Evolutionary conservation across 2,329 filamentous ascomycete genomes (phyloP).

Genomic region (Penicillium nordicum): DNA sequence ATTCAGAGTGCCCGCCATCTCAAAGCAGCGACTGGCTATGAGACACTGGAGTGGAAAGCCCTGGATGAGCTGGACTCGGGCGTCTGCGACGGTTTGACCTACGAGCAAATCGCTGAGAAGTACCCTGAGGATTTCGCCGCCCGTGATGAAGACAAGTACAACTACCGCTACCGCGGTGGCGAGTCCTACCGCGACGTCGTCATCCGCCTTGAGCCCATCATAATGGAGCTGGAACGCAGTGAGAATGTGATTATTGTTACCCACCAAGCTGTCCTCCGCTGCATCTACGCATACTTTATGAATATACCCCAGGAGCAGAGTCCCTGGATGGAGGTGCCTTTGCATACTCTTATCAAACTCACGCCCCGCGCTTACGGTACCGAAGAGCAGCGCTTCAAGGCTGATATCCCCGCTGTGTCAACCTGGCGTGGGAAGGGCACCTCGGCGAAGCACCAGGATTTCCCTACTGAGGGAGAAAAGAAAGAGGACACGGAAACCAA

Average conservation of each 20-base stretch:
- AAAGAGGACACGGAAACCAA: slow-evolving; percentile 10
- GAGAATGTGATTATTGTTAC: slow-evolving; percentile 98
- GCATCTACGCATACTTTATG: slow-evolving; percentile 99
- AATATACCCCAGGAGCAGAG: slow-evolving; percentile 89
- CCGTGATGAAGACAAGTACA: slow-evolving; percentile 98
- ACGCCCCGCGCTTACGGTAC: slow-evolving; percentile 93
- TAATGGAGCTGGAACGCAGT: slow-evolving; percentile 95
- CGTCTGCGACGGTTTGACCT: slow-evolving; percentile 93
- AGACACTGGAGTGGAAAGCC: slow-evolving; percentile 98
- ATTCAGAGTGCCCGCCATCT: slow-evolving; percentile 88
- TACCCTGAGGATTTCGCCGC: slow-evolving; percentile 95
- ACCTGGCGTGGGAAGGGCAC: slow-evolving; percentile 95
- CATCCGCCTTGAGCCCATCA: slow-evolving; percentile 95
- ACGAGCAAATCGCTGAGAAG: slow-evolving; percentile 84
- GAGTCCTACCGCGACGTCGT: slow-evolving; percentile 97
- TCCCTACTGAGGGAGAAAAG: slow-evolving; percentile 23
- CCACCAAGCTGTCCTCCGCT: slow-evolving; percentile 92
- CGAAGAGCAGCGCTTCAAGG: slow-evolving; percentile 80
- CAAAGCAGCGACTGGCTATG: slow-evolving; percentile 65
- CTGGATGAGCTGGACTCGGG: slow-evolving; percentile 95
- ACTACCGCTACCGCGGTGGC: slow-evolving; percentile 95
- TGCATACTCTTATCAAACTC: slow-evolving; percentile 94
- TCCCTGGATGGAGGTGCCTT: slow-evolving; percentile 97
- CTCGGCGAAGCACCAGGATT: slow-evolving; percentile 75
- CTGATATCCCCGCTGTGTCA: slow-evolving; percentile 91